Percentiles rank a stretch among this genome's conserved stretches.
Evolutionary conservation across 441 rosid species (phyloP).

Genomic region (Brassica balearica): DNA sequence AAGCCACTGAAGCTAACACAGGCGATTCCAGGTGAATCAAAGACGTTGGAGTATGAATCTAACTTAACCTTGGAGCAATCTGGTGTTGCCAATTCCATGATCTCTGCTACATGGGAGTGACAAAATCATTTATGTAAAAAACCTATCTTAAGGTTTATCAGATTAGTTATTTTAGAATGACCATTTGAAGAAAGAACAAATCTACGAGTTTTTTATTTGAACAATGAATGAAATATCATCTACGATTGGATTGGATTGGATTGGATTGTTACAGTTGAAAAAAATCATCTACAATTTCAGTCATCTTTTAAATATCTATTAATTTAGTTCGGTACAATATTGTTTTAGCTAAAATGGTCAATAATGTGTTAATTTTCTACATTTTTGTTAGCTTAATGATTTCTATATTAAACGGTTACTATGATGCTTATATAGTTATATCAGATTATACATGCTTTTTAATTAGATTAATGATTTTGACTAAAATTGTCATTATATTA

Average conservation of each 20-base stretch:
- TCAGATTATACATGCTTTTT: background rate
- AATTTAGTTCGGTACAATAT: background rate
- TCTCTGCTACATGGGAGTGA: slow-evolving; percentile 89
- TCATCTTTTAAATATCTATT: background rate
- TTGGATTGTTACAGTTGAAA: background rate
- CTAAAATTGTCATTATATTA: background rate
- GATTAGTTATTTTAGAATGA: slow-evolving; percentile 20
- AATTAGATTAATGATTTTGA: slow-evolving; percentile 10
- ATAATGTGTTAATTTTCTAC: too few species aligned
- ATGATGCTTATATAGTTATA: background rate
- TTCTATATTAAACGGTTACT: slow-evolving; percentile 9
- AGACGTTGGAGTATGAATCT: slow-evolving; percentile 64
- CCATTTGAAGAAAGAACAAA: background rate
- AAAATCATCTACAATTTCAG: background rate
- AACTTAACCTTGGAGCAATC: slow-evolving; percentile 76
- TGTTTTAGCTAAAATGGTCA: background rate
- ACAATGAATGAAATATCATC: slow-evolving; percentile 10
- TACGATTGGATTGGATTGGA: too few species aligned
- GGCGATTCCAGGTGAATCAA: slow-evolving; percentile 86
- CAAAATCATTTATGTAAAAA: slow-evolving; percentile 20
- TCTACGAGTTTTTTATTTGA: slow-evolving; percentile 4
- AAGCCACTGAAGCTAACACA: slow-evolving; percentile 75
- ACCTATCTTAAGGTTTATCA: slow-evolving; percentile 13
- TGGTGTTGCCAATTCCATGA: slow-evolving; percentile 88
- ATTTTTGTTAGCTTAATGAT: background rate